Percentiles rank a stretch among this genome's conserved stretches.
Conservation (phyloP, 257 asterid species). For the Nemophila menziesii region DNA sequence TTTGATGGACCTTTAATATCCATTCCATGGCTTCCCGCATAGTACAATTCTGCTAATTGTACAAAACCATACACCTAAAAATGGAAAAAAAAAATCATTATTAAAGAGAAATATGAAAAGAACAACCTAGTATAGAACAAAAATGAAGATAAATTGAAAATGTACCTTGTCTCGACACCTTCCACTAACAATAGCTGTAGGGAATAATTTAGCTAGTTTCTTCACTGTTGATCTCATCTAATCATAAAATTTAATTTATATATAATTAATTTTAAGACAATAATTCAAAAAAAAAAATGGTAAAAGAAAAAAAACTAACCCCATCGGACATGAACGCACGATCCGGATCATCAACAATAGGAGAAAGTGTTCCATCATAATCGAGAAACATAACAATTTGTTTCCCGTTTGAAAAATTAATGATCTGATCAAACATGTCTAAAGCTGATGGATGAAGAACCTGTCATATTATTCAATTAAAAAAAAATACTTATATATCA, state of each 20-base stretch:
- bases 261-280: background rate
- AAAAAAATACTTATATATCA: background rate
- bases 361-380: conserved; percentile 92
- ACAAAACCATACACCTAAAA: conserved; percentile 70
- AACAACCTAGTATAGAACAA: background rate
- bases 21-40: conserved; percentile 99
- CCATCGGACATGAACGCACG: conserved; percentile 80
- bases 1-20: conserved; percentile 96
- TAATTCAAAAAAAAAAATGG: background rate
- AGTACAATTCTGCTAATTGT: conserved; percentile 82
- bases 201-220: conserved; percentile 56
- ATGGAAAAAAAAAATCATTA: background rate
- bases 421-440: conserved; percentile 70
- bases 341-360: conserved; percentile 92
- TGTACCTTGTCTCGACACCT: conserved; percentile 79
- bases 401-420: conserved; percentile 72
- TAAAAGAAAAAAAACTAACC: conserved; percentile 20
- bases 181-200: conserved; percentile 83
- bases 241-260: background rate
- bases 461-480: conserved; percentile 21
- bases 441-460: conserved; percentile 71
- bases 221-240: conserved; percentile 84
- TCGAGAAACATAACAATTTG: conserved; percentile 83
- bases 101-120: background rate
- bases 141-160: background rate